phyloP scores from a whole-genome alignment of 2,329 filamentous ascomycete genomes.

The Pseudopithomyces maydicus region DNA sequence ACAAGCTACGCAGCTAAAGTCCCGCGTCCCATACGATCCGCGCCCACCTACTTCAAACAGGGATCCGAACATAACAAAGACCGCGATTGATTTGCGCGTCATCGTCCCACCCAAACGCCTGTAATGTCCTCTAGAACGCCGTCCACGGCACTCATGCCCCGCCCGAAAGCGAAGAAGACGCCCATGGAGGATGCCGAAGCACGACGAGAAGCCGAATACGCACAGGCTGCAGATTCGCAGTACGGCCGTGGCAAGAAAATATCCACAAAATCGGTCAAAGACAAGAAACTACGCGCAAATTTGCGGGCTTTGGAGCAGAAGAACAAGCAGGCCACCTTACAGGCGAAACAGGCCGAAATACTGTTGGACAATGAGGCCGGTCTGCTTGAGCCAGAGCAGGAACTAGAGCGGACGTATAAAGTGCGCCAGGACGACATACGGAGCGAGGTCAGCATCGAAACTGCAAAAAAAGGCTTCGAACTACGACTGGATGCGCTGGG shows the following conservation, averaged over 20 bases:
- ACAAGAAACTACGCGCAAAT: conserved; percentile 87
- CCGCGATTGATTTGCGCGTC: background rate
- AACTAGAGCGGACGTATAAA: conserved; percentile 90
- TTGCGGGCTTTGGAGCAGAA: conserved; percentile 79
- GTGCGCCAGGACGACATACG: conserved; percentile 87
- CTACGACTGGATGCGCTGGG: conserved; percentile 74
- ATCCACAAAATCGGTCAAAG: conserved; percentile 73
- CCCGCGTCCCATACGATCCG: background rate
- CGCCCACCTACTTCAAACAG: background rate
- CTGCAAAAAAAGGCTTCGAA: conserved; percentile 91
- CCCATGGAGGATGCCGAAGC: conserved; percentile 35
- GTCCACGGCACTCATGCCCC: conserved; percentile 21
- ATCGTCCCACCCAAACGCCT: too few relatives aligned
- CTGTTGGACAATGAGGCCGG: conserved; percentile 84
- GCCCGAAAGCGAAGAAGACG: conserved; percentile 29
- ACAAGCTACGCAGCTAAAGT: background rate
- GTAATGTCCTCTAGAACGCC: conserved; percentile 30
- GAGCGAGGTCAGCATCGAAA: conserved; percentile 75
- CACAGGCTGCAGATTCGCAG: conserved; percentile 64
- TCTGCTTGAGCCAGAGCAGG: conserved; percentile 85
- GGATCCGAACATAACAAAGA: background rate
- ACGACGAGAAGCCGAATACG: conserved; percentile 37
- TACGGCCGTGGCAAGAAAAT: conserved; percentile 87
- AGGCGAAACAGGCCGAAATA: conserved; percentile 94
- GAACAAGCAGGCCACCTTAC: conserved; percentile 78